Percentiles rank a stretch among this genome's conserved stretches.
phyloP scores from a whole-genome alignment of 768 basidiomycete species.

The Russula earlei region DNA sequence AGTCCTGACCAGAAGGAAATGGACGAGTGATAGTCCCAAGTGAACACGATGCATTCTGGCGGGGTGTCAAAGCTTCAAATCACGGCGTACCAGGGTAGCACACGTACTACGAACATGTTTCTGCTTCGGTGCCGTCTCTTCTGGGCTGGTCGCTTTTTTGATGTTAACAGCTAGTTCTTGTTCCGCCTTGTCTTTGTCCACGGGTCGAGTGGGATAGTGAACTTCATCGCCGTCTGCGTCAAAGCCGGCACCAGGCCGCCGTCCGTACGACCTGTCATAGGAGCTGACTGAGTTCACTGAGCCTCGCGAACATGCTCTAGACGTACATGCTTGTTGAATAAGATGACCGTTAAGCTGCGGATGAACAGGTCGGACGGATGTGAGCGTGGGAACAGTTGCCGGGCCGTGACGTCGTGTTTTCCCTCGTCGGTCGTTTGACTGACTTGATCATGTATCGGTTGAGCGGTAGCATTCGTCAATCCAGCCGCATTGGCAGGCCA shows the following conservation, averaged over 20 bases:
- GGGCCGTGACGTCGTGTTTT: conserved; percentile 8
- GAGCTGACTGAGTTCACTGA: conserved; percentile 11
- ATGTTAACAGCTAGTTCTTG: conserved; percentile 89
- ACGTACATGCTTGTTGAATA: conserved; percentile 11
- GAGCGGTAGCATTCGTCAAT: background rate
- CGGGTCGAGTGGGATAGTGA: conserved; percentile 93
- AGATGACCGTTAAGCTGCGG: conserved; percentile 3
- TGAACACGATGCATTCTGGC: conserved; percentile 94
- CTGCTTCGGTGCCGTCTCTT: conserved; percentile 96
- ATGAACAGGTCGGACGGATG: background rate
- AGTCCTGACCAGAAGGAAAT: conserved; percentile 97
- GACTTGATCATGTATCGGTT: background rate
- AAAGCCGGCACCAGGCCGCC: conserved; percentile 32
- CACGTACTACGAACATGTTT: conserved; percentile 95
- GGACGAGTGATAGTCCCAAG: conserved; percentile 98
- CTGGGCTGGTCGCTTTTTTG: conserved; percentile 95
- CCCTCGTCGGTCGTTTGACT: no score
- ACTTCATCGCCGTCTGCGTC: conserved; percentile 73
- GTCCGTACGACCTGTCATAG: conserved; percentile 27
- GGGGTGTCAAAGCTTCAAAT: background rate
- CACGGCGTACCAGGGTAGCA: background rate
- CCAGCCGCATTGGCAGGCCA: background rate
- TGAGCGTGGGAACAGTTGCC: background rate
- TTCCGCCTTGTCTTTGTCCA: conserved; percentile 98
- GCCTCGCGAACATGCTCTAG: background rate